Percentiles rank a stretch among this genome's conserved stretches.
phyloP scores from a whole-genome alignment of 306 rosid species.

The Alnus rubra region DNA sequence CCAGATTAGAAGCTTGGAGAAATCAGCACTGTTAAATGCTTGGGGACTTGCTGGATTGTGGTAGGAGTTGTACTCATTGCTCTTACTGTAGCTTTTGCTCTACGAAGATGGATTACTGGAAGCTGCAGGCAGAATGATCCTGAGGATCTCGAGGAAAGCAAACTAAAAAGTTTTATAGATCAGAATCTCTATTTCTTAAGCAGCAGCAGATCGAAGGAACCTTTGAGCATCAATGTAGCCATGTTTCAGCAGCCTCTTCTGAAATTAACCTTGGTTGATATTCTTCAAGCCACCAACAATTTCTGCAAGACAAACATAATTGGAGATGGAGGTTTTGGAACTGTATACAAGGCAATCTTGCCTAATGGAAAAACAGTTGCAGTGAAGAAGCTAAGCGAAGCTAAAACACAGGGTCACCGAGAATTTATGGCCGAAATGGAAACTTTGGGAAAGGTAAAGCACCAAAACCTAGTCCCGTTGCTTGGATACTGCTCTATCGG shows the following conservation, averaged over 20 bases:
- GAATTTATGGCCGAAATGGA: constrained; percentile 99
- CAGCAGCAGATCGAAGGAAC: constrained; percentile 94
- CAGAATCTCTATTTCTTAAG: constrained; percentile 80
- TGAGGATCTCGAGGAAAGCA: constrained; percentile 60
- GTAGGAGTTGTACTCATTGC: constrained; percentile 43
- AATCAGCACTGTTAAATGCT: constrained; percentile 53
- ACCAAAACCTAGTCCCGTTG: constrained; percentile 78
- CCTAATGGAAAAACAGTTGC: constrained; percentile 79
- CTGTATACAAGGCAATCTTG: constrained; percentile 90
- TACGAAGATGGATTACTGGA: constrained; percentile 53
- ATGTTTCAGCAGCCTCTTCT: constrained; percentile 95
- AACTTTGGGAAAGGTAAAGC: constrained; percentile 95
- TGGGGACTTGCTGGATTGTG: constrained; percentile 70
- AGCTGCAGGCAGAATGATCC: constrained; percentile 49
- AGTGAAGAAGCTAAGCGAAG: constrained; percentile 90
- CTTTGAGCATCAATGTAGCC: constrained; percentile 86
- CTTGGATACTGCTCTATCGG: constrained; percentile 93
- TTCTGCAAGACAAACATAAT: constrained; percentile 94
- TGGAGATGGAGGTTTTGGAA: constrained; percentile 99
- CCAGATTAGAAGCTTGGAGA: constrained; percentile 44
- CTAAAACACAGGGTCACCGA: constrained; percentile 90
- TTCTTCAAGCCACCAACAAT: constrained; percentile 87
- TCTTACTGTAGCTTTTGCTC: constrained; percentile 46
- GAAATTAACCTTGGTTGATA: constrained; percentile 70
- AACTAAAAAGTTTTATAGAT: constrained; percentile 61